Base-by-base conservation (phyloP, 2,329 filamentous ascomycete genomes). In the Clathrospora elynae region DNA sequence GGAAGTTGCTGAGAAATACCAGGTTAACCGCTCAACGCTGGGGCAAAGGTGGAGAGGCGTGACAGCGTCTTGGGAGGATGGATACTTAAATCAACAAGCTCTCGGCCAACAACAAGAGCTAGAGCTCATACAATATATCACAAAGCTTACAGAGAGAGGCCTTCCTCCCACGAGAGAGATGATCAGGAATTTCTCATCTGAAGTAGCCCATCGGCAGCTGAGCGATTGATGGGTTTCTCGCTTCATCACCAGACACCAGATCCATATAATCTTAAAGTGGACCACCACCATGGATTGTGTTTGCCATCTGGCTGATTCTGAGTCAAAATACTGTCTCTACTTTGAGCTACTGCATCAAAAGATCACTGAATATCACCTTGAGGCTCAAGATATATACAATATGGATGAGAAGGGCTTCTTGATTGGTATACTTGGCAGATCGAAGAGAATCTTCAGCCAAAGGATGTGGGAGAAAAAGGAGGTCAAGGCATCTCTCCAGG, bases 321-420 rank as follows among this genome's bases (percentile, higher is more conserved):
- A 13, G 6, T 11, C 12, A 9, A 43, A 50, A 18, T 46, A 43
- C 18, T 11, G n/a, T 11, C 19, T 41, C 10, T 48, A 51, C 34
- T 49, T 49, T 22, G 18, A 47, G 12, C 22, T 51, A 4, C 28
- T 49, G 19, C 31, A 44, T 18, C 5, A 32, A 11, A 51, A 48
- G 28, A 49, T 51, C n/a, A 32, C 20, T 8, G 10, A 51, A 18
- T 51, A 49, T 13, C 10, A 38, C 13, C 24, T 54, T 28, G 31
- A 38, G 20, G 17, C 30, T 28, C 4, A 17, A 9, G 16, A 48
- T 26, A 51, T 31, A 24, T 54, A 48, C 31, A 43, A 47, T 51
- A 51, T 49, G 30, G 49, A 42, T 28, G 38, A 39, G 36, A 49
- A 43, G 14, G 35, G 30, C 24, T 41, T 46, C 29, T 24, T 41